Conservation (phyloP, 2,329 filamentous ascomycete genomes). For the Penicillium sp. region DNA sequence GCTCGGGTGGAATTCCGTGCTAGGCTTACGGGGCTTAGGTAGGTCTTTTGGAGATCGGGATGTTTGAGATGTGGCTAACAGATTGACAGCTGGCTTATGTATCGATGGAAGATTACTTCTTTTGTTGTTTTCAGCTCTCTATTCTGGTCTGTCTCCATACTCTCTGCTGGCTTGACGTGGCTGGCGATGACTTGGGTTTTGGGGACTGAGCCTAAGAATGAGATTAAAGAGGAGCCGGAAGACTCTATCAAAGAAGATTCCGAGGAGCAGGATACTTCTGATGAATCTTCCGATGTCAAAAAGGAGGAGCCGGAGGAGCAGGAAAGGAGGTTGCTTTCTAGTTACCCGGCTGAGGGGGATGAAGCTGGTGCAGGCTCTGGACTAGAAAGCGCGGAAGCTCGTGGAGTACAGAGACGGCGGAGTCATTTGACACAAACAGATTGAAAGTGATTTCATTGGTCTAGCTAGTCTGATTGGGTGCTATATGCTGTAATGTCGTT, state of each 20-base stretch:
- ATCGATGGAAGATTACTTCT: constrained; percentile 70
- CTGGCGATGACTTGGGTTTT: constrained; percentile 51
- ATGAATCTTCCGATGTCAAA: constrained; percentile 29
- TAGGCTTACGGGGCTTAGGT: constrained; percentile 69
- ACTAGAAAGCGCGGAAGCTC: constrained; percentile 34
- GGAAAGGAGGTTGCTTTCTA: constrained; percentile 19
- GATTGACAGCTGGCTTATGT: constrained; percentile 71
- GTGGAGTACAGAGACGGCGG: constrained; percentile 36
- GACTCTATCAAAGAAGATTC: constrained; percentile 19
- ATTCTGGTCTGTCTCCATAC: constrained; percentile 77
- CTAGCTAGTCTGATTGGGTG: background rate
- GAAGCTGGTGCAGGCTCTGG: constrained; percentile 59
- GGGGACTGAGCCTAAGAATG: constrained; percentile 25
- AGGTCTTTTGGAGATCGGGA: constrained; percentile 20
- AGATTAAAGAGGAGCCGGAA: constrained; percentile 32
- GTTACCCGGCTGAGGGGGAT: constrained; percentile 20
- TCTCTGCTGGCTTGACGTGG: constrained; percentile 68
- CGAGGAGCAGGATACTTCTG: constrained; percentile 13
- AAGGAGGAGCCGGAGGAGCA: constrained; percentile 27
- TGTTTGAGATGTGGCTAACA: constrained; percentile 19
- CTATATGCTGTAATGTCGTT: background rate
- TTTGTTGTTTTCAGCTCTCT: constrained; percentile 66
- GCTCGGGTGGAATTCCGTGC: constrained; percentile 70
- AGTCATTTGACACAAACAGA: constrained; percentile 28
- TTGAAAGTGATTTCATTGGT: constrained; percentile 1